phyloP scores from a whole-genome alignment of 257 asterid species.

The Capsicum baccatum region DNA sequence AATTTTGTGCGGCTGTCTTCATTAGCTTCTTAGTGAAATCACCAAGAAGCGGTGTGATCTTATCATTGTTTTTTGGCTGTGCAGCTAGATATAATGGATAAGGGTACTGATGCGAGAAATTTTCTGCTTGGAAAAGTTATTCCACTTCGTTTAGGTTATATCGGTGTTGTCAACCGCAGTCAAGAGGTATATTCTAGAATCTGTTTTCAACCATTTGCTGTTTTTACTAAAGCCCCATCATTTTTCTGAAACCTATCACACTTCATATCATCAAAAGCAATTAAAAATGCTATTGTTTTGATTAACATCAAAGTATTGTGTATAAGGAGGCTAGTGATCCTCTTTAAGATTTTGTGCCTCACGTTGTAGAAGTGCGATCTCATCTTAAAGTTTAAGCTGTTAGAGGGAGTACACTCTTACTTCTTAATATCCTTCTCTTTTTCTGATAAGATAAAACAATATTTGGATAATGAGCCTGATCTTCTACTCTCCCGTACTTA shows the following conservation, averaged over 20 bases:
- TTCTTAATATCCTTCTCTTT: background rate
- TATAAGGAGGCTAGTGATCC: background rate
- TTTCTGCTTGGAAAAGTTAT: slow-evolving; percentile 93
- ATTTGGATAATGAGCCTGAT: background rate
- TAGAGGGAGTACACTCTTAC: background rate
- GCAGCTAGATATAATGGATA: slow-evolving; percentile 98
- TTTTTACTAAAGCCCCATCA: background rate
- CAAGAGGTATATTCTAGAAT: slow-evolving; percentile 71
- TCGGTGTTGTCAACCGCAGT: slow-evolving; percentile 94
- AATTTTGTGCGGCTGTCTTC: background rate
- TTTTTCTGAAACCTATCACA: slow-evolving; percentile 1
- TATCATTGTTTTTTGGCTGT: slow-evolving; percentile 39
- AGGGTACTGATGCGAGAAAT: slow-evolving; percentile 93
- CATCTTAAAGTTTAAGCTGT: slow-evolving; percentile 12
- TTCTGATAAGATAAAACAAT: background rate
- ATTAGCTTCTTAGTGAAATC: slow-evolving; percentile 4
- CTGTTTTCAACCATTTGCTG: background rate
- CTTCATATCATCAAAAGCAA: background rate
- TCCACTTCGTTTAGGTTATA: slow-evolving; percentile 94
- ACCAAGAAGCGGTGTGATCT: slow-evolving; percentile 3
- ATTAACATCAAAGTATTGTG: background rate
- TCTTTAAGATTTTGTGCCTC: background rate
- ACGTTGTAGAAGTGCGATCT: background rate
- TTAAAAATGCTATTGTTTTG: background rate
- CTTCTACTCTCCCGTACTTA: background rate